These are phyloP conservation scores for Fraxinus ornus DNA, from an alignment of 305 asterid species.

Conservation along the genomic window DNA sequence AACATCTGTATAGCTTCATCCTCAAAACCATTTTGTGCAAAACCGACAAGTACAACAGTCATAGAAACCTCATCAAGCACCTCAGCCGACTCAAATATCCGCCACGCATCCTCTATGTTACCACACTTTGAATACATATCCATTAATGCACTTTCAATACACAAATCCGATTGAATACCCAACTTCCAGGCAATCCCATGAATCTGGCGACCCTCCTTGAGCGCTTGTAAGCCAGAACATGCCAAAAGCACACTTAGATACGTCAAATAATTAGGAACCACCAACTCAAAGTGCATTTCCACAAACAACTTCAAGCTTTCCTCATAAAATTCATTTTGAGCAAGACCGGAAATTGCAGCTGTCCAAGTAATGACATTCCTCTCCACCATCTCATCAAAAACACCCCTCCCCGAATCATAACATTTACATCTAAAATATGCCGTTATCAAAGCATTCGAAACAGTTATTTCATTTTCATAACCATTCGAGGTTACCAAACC, in stretches of 20 bases:
- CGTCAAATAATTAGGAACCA: conserved; percentile 60
- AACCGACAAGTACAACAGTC: conserved; percentile 68
- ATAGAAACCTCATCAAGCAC: conserved; percentile 61
- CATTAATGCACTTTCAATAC: conserved; percentile 76
- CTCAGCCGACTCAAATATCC: conserved; percentile 67
- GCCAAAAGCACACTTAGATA: conserved; percentile 66
- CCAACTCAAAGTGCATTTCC: conserved; percentile 45
- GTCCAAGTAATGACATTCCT: conserved; percentile 88
- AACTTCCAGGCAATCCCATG: conserved; percentile 63
- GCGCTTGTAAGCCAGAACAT: conserved; percentile 68
- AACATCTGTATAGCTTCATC: conserved; percentile 72
- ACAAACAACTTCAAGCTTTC: conserved; percentile 66
- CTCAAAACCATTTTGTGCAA: conserved; percentile 69
- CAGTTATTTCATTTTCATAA: conserved; percentile 51
- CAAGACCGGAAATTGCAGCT: conserved; percentile 73
- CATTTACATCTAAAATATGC: conserved; percentile 58
- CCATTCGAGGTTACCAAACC: conserved; percentile 62
- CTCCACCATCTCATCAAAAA: conserved; percentile 60
- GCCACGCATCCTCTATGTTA: conserved; percentile 58
- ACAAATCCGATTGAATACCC: conserved; percentile 65
- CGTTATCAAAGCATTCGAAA: conserved; percentile 67
- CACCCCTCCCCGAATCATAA: conserved; percentile 51
- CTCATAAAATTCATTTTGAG: conserved; percentile 48
- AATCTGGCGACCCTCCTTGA: conserved; percentile 65
- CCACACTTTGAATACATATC: conserved; percentile 85